Conservation (phyloP, 2,329 filamentous ascomycete genomes). For the Sphaerulina musiva region DNA sequence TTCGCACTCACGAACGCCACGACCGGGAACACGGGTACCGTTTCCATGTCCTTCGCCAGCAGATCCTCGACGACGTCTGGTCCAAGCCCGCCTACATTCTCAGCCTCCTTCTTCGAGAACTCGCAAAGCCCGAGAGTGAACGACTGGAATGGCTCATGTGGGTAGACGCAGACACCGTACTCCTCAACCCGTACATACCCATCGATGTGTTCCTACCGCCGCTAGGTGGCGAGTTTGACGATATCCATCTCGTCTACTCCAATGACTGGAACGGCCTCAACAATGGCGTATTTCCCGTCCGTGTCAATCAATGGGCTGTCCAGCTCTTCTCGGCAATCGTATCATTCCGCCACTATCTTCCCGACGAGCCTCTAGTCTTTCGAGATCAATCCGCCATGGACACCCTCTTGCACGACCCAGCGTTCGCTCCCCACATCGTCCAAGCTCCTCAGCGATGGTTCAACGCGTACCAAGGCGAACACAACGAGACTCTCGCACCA, state of each 20-base stretch:
- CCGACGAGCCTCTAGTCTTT: conserved; percentile 33
- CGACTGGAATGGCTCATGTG: conserved; percentile 41
- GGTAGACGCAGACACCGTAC: conserved; percentile 41
- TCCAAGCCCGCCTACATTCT: conserved; percentile 43
- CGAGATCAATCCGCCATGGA: conserved; percentile 41
- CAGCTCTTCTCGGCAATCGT: conserved; percentile 37
- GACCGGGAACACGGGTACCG: conserved; percentile 39
- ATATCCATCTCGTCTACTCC: conserved; percentile 35
- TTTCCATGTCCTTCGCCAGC: conserved; percentile 38
- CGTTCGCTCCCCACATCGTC: conserved; percentile 32
- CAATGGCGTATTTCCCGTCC: conserved; percentile 40
- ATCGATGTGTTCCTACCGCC: conserved; percentile 39
- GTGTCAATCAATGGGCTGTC: conserved; percentile 37
- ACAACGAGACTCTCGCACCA: conserved; percentile 34
- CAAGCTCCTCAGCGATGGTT: conserved; percentile 41
- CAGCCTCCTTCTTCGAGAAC: conserved; percentile 35
- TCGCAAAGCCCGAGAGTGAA: conserved; percentile 35
- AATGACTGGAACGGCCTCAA: conserved; percentile 41
- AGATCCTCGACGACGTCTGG: conserved; percentile 41
- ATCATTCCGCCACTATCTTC: conserved; percentile 37
- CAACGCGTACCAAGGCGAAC: conserved; percentile 39
- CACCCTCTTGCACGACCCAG: conserved; percentile 31
- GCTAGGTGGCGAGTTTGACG: conserved; percentile 29
- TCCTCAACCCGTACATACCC: conserved; percentile 40
- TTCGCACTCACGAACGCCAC: conserved; percentile 39